Conservation (phyloP, 108 stramenopile species). For the Aureococcus anophagefferens region DNA sequence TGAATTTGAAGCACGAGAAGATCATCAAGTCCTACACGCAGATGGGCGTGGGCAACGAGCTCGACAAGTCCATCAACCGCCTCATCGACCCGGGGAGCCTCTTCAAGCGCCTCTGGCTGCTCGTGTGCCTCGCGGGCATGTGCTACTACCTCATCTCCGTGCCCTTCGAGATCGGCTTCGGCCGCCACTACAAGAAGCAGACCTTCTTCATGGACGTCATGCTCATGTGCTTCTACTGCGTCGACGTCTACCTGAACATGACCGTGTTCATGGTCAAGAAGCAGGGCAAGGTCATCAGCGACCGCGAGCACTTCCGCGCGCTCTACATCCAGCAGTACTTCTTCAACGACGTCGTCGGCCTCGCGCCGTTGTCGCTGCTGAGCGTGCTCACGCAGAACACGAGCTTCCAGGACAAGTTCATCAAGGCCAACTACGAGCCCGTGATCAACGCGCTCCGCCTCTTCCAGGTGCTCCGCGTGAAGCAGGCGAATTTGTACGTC, state of each 20-base stretch:
- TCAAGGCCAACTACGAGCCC: neutral
- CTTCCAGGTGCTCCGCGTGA: neutral
- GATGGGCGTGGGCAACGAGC: constrained; percentile 38
- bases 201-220: constrained; percentile 21
- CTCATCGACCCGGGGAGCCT: constrained; percentile 30
- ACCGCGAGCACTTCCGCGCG: constrained; percentile 26
- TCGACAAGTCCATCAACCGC: constrained; percentile 23
- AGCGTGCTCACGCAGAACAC: neutral
- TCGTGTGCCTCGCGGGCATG: constrained; percentile 9
- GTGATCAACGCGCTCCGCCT: neutral
- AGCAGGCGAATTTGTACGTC: neutral
- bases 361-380: neutral
- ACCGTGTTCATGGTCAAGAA: constrained; percentile 31
- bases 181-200: neutral
- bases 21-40: constrained; percentile 40
- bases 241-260: constrained; percentile 24
- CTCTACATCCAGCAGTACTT: constrained; percentile 20
- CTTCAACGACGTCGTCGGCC: neutral
- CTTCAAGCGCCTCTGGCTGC: constrained; percentile 27
- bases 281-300: constrained; percentile 29
- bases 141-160: constrained; percentile 20
- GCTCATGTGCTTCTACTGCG: constrained; percentile 23
- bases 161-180: constrained; percentile 33
- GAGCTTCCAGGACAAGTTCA: neutral
- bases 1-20: constrained; percentile 8